Conservation (phyloP, 805 yeast genomes). For the Kazachstania psychrophila region DNA sequence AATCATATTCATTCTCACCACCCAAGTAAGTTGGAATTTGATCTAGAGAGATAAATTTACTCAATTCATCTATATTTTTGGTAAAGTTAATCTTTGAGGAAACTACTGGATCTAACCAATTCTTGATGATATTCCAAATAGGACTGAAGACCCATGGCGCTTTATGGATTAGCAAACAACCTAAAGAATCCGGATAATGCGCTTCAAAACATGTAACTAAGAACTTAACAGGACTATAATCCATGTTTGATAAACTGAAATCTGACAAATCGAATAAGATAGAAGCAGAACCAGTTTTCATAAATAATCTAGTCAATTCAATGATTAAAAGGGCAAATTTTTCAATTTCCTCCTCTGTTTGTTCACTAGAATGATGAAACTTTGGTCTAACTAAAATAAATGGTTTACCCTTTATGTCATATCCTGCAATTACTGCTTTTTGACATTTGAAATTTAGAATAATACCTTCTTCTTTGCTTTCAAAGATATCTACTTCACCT, state of each 20-base stretch:
- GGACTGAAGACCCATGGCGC: constrained; percentile 97
- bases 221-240: constrained; percentile 82
- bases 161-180: constrained; percentile 73
- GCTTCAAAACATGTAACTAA: constrained; percentile 86
- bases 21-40: constrained; percentile 66
- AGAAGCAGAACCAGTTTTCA: constrained; percentile 72
- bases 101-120: constrained; percentile 95
- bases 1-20: constrained; percentile 53
- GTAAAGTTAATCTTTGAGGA: constrained; percentile 86
- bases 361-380: constrained; percentile 60
- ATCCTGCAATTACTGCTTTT: constrained; percentile 68
- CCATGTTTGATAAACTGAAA: constrained; percentile 87
- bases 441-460: constrained; percentile 40
- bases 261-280: constrained; percentile 80
- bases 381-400: constrained; percentile 74
- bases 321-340: constrained; percentile 65
- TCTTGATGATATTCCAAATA: constrained; percentile 85
- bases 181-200: constrained; percentile 91
- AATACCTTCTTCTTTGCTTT: constrained; percentile 36
- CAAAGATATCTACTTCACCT: constrained; percentile 61
- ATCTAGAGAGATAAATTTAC: constrained; percentile 47
- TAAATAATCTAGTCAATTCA: constrained; percentile 70
- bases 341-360: constrained; percentile 62
- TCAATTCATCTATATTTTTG: constrained; percentile 56
- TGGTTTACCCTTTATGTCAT: constrained; percentile 67